Evolutionary conservation across 2,329 filamentous ascomycete species (phyloP), one percentile per base, ranked within the genome.

Genomic region (Trichoderma polysporum): DNA sequence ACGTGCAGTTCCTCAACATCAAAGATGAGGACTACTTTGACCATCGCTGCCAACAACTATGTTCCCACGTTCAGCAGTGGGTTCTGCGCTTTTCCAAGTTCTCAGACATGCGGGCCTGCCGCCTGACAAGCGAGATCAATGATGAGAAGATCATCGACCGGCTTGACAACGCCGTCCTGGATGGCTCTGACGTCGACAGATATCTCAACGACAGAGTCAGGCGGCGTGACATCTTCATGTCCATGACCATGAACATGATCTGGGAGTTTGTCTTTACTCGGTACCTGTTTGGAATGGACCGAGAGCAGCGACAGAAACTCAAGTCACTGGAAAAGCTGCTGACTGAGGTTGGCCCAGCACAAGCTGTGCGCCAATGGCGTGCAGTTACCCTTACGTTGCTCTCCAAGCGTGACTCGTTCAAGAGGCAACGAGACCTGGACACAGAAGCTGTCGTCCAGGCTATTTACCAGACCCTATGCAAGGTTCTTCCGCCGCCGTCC

Each of bases 201-300:
- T 95, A 97, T 75, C 89, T 99, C 57, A 86, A 87, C 71, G 94
- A 99, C 77, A 91, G 96, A 45, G 91, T 97, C 64, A 90, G 87
- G 74, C 90, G 95, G 69, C 89, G 94, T 68, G 94, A 98, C 77
- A 90, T 98, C 67, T 97, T 99, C 84, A 97, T 98, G 93, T 95
- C 93, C 41, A 93, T 99, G 78, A 92, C 94, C 66, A 98, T 98
- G 94, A 95, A 91, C 69, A 97, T 99, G 93, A 90, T 99, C 60
- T 99, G 94, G 94, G 95, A 99, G 79, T 97, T 96, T 75, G 90
- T 99, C 76, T 99, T 99, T 77, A 97, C 94, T 9, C 89, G 95
- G 70, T 99, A 99, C 78, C 88, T 99, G 29, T 99, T 99, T 77
- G 95, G 95, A 73, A 97, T 99, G 93, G 95, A 99, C 77, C 88